Evolutionary conservation across 306 rosid genomes (phyloP).

Genomic region (Acacia acuminata): DNA sequence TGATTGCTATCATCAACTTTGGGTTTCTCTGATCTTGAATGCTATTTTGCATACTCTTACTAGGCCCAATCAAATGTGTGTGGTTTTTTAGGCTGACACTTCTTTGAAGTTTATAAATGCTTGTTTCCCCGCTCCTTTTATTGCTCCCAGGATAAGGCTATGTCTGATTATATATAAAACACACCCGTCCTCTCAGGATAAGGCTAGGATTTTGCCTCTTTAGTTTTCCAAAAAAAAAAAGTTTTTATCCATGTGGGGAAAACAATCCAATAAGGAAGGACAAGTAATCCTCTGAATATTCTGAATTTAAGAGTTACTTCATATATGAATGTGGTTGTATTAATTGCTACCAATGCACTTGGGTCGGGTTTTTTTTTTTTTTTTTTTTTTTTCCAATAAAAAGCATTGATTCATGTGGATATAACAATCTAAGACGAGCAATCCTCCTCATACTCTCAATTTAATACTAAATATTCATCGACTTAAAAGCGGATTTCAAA

Average conservation of each 20-base stretch:
- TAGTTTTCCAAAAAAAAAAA: not conserved
- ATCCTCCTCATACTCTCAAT: not conserved
- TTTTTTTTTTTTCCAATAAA: not conserved
- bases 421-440: not conserved
- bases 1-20: not conserved
- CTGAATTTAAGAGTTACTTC: not conserved
- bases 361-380: not conserved
- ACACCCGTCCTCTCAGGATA: slow-evolving; percentile 45
- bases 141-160: slow-evolving; percentile 73
- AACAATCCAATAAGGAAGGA: not conserved
- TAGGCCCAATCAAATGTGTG: not conserved
- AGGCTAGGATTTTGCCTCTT: slow-evolving; percentile 34
- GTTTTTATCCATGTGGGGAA: not conserved
- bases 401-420: not conserved
- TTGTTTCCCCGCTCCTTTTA: slow-evolving; percentile 26
- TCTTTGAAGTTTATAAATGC: slow-evolving; percentile 17
- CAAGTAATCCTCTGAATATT: not conserved
- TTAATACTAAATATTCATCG: not conserved
- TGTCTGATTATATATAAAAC: slow-evolving; percentile 67
- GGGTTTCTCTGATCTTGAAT: not conserved
- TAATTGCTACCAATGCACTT: not conserved
- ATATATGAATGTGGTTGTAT: not conserved
- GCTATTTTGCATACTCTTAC: slow-evolving; percentile 1
- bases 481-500: not conserved
- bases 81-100: not conserved